Percentiles rank a stretch among this genome's conserved stretches.
Conservation (phyloP, 768 basidiomycete species). For the Hericium rajendrae region DNA sequence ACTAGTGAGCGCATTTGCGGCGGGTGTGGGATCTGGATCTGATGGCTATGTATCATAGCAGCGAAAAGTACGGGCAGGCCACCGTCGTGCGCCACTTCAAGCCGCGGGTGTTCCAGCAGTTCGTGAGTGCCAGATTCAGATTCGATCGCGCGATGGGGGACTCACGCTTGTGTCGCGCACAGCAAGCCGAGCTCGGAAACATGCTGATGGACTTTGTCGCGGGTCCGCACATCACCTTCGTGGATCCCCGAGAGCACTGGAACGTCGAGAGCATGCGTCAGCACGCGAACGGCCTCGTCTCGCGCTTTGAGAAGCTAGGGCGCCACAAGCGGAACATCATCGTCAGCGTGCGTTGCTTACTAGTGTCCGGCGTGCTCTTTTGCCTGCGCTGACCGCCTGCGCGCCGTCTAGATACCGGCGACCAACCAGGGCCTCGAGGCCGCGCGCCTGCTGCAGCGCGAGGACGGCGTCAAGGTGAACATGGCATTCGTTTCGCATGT, state of each 20-base stretch:
- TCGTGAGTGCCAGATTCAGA: neutral
- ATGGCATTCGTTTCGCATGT: constrained; percentile 42
- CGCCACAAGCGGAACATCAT: constrained; percentile 32
- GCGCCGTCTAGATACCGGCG: neutral
- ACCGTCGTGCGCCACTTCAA: too few species aligned
- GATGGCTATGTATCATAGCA: too few species aligned
- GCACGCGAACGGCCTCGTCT: constrained; percentile 32
- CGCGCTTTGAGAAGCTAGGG: constrained; percentile 31
- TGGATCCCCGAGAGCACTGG: constrained; percentile 39
- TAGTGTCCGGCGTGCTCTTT: neutral
- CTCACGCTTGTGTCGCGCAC: neutral
- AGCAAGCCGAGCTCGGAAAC: constrained; percentile 44
- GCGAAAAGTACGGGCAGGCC: too few species aligned
- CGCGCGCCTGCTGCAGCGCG: constrained; percentile 28
- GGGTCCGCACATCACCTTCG: constrained; percentile 37
- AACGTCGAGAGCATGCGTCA: constrained; percentile 30
- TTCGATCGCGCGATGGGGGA: neutral
- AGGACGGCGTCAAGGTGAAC: constrained; percentile 37
- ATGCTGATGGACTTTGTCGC: constrained; percentile 33
- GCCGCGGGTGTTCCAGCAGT: neutral
- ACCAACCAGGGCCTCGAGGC: constrained; percentile 21
- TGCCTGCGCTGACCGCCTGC: neutral
- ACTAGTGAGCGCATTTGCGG: neutral
- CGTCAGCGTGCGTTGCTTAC: constrained; percentile 35
- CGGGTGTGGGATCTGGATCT: neutral